Conservation (phyloP, 192 early-diverging fungal genomes). For the Ambispora gerdemannii region DNA sequence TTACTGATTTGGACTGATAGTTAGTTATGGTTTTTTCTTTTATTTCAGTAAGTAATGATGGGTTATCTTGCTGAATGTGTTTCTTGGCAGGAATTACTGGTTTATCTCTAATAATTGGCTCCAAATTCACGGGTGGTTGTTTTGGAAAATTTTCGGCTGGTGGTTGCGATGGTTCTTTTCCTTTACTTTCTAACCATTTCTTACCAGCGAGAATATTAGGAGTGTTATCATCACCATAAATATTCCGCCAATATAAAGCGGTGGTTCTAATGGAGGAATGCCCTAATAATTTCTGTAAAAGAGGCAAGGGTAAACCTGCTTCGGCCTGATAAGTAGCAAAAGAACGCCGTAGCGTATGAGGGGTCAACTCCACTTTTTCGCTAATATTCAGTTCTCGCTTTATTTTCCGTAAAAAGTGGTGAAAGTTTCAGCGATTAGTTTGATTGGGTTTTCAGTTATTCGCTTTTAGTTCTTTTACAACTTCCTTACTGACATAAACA, state of each 20-base stretch:
- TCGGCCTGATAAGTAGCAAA: constrained; percentile 8
- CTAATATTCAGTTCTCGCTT: neutral
- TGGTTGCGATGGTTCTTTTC: too few relatives aligned
- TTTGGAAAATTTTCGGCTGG: too few relatives aligned
- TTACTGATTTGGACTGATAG: too few relatives aligned
- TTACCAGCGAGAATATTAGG: neutral
- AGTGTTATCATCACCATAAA: neutral
- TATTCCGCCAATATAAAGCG: neutral
- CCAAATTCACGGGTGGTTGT: too few relatives aligned
- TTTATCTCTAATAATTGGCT: too few relatives aligned
- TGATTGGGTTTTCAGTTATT: constrained; percentile 1
- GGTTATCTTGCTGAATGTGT: too few relatives aligned
- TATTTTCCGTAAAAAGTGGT: too few relatives aligned
- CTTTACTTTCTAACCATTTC: constrained; percentile 2
- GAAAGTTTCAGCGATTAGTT: too few relatives aligned
- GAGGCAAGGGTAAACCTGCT: neutral
- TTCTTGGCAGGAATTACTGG: too few relatives aligned
- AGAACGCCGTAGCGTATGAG: neutral
- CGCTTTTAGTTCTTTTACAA: neutral
- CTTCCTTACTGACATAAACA: neutral
- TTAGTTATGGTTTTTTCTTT: neutral
- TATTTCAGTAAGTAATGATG: neutral
- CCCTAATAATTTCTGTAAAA: neutral
- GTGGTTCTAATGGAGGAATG: neutral
- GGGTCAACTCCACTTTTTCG: neutral